phyloP scores from a whole-genome alignment of 1,284 basidiomycete species.

The Vanrija pseudolonga region DNA sequence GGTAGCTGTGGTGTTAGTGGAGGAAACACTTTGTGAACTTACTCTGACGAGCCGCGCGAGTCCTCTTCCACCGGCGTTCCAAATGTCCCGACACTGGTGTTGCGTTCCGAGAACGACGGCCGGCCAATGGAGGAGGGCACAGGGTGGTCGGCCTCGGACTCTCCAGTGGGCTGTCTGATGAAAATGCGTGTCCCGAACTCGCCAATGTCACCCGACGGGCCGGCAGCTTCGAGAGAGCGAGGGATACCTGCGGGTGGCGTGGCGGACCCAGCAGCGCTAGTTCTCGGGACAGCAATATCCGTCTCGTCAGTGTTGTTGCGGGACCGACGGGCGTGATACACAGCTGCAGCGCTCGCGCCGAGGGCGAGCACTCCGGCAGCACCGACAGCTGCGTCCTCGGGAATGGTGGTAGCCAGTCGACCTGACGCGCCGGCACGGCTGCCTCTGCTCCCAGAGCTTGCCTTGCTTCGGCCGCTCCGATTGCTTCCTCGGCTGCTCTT shows the following conservation, averaged over 20 bases:
- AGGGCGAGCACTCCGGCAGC: neutral
- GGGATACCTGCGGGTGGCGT: too few species aligned
- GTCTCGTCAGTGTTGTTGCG: neutral
- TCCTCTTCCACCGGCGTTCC: conserved; percentile 5
- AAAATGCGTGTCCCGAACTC: conserved; percentile 12
- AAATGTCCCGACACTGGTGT: conserved; percentile 16
- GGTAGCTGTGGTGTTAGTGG: too few species aligned
- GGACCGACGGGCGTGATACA: neutral
- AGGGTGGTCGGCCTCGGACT: neutral
- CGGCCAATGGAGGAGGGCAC: neutral
- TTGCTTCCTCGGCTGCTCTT: conserved; percentile 2
- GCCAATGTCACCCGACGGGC: neutral
- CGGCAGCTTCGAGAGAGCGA: neutral
- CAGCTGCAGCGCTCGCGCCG: neutral
- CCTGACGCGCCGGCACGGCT: neutral
- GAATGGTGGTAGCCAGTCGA: conserved; percentile 6
- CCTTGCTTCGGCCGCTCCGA: neutral
- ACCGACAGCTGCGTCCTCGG: conserved; percentile 6
- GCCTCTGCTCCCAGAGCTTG: neutral
- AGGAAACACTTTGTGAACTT: neutral
- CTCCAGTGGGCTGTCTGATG: neutral
- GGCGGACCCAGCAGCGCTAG: too few species aligned
- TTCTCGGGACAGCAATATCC: neutral
- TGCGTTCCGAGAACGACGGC: conserved; percentile 1
- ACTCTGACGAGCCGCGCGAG: neutral